Evolutionary conservation across 1,284 basidiomycete genomes (phyloP).

Genomic region (Spongiforma sp.): DNA sequence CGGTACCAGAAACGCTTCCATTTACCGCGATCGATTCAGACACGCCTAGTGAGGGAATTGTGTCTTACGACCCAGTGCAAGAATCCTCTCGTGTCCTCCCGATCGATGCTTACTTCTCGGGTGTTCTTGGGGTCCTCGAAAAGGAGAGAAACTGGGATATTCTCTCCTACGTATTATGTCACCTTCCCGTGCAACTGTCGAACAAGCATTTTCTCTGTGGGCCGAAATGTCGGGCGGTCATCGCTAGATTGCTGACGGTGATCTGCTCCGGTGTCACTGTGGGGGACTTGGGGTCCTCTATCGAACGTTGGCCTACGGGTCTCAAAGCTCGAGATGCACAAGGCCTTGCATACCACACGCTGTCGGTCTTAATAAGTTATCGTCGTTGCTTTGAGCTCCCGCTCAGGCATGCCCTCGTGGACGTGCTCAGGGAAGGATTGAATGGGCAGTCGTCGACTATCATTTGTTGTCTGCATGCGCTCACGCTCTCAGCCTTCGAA

Average conservation of each 20-base stretch:
- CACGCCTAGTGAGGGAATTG: conserved; percentile 73
- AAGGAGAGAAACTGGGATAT: conserved; percentile 92
- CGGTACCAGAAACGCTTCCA: conserved; percentile 73
- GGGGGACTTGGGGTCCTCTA: conserved; percentile 61
- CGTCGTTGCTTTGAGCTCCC: conserved; percentile 77
- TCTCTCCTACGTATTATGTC: conserved; percentile 90
- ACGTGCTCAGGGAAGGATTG: conserved; percentile 85
- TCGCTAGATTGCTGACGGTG: conserved; percentile 69
- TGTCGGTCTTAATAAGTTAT: conserved; percentile 92
- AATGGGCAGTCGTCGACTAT: conserved; percentile 82
- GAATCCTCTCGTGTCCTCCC: conserved; percentile 65
- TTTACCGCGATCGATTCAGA: conserved; percentile 73
- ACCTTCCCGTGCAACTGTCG: conserved; percentile 89
- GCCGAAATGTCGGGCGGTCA: conserved; percentile 70
- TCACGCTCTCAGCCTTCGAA: conserved; percentile 91
- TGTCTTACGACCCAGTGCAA: conserved; percentile 75
- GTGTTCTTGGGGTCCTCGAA: conserved; percentile 73
- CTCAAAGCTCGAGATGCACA: conserved; percentile 86
- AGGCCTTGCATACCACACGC: conserved; percentile 86
- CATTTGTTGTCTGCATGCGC: conserved; percentile 91
- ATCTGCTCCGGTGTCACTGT: conserved; percentile 75
- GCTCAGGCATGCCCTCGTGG: conserved; percentile 77
- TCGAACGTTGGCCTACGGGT: conserved; percentile 65
- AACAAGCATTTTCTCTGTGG: conserved; percentile 99
- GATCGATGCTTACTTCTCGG: conserved; percentile 78